These are phyloP conservation scores for Cerrena zonata DNA, from an alignment of 1,284 basidiomycete species.

Conservation along the genomic window DNA sequence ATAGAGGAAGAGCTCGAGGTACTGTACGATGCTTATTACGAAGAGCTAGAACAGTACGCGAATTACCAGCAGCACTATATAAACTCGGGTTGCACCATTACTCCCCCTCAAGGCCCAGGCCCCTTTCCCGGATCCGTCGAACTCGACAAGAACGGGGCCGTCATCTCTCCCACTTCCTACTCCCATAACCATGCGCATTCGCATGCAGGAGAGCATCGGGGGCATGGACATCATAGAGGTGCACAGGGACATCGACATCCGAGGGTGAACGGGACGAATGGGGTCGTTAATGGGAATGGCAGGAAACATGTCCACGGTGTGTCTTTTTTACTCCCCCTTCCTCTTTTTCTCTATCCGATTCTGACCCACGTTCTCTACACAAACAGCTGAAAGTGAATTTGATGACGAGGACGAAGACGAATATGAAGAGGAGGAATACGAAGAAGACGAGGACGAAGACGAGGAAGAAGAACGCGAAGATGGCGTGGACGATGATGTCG, in stretches of 20 bases:
- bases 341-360: too few species aligned
- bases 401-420: slow-evolving; percentile 46
- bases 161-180: slow-evolving; percentile 55
- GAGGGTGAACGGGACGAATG: slow-evolving; percentile 65
- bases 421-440: slow-evolving; percentile 36
- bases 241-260: too few species aligned
- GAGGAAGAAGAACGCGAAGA: slow-evolving; percentile 32
- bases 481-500: slow-evolving; percentile 21
- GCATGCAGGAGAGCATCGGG: too few species aligned
- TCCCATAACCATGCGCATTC: too few species aligned
- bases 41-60: slow-evolving; percentile 97
- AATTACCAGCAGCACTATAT: slow-evolving; percentile 93
- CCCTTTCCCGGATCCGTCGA: slow-evolving; percentile 98
- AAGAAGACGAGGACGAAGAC: slow-evolving; percentile 31
- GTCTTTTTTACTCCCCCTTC: too few species aligned
- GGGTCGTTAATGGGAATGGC: too few species aligned
- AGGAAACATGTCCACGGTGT: too few species aligned
- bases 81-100: slow-evolving; percentile 76
- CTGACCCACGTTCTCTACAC: too few species aligned
- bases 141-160: slow-evolving; percentile 83
- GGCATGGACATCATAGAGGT: too few species aligned
- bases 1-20: slow-evolving; percentile 99
- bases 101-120: slow-evolving; percentile 90
- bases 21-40: slow-evolving; percentile 99
- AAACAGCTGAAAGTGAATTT: slow-evolving; percentile 56